Percentiles rank a stretch among this genome's conserved stretches.
Conservation (phyloP, 345 rosid genomes). For the Eucalyptus brandiana region DNA sequence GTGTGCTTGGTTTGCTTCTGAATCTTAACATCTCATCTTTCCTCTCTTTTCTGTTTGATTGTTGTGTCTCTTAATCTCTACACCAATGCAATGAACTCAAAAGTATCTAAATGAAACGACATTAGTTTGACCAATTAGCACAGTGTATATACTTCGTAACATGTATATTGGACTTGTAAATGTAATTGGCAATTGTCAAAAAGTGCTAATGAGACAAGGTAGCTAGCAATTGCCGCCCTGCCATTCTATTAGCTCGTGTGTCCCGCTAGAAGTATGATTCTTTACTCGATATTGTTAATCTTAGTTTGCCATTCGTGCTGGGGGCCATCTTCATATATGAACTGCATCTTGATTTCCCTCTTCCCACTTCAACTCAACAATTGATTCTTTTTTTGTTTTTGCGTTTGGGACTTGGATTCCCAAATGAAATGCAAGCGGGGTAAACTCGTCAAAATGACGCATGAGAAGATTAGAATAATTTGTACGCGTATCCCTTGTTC, state of each 20-base stretch:
- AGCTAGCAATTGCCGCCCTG: neutral
- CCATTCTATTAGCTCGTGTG: neutral
- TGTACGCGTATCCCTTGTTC: neutral
- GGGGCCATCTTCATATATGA: neutral
- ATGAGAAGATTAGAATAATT: neutral
- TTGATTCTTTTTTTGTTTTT: neutral
- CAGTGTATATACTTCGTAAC: neutral
- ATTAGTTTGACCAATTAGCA: neutral
- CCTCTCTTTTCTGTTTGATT: neutral
- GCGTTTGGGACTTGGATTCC: neutral
- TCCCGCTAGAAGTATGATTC: neutral
- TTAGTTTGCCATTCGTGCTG: neutral
- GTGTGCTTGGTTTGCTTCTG: constrained; percentile 21
- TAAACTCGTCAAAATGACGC: neutral
- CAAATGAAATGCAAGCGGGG: neutral
- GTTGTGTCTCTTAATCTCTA: neutral
- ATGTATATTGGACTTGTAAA: neutral
- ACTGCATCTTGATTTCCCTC: neutral
- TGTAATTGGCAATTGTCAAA: neutral
- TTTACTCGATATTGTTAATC: neutral
- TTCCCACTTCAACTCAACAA: neutral
- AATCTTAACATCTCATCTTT: neutral
- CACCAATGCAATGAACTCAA: neutral
- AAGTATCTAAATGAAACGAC: neutral
- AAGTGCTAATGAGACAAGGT: neutral